phyloP scores from a whole-genome alignment of 352 stramenopile genomes.

The Globisporangium camurandrum region DNA sequence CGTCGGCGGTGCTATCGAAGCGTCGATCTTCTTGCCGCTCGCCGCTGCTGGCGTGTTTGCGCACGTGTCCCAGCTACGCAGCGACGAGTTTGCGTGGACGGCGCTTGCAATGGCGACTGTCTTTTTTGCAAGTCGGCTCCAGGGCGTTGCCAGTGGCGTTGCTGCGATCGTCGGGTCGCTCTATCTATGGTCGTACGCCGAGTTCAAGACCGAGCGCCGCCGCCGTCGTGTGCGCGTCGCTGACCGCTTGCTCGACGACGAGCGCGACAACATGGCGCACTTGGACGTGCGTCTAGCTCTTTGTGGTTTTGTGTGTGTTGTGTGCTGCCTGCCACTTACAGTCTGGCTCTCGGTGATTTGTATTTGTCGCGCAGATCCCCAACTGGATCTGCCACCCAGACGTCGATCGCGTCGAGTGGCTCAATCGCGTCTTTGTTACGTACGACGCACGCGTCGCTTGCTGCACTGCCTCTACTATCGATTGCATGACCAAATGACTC shows the following conservation, averaged over 20 bases:
- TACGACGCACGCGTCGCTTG: conserved; percentile 7
- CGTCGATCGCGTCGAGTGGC: conserved; percentile 67
- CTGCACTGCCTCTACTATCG: background rate
- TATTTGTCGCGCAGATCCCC: conserved; percentile 19
- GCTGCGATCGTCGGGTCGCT: conserved; percentile 23
- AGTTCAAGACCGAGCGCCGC: conserved; percentile 33
- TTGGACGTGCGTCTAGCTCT: conserved; percentile 16
- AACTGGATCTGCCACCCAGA: conserved; percentile 55
- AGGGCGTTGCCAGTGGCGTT: conserved; percentile 40
- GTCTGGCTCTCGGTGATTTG: too few relatives aligned
- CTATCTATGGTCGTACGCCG: conserved; percentile 52
- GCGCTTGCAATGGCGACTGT: conserved; percentile 24
- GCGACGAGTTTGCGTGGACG: conserved; percentile 22
- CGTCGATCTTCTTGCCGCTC: conserved; percentile 59
- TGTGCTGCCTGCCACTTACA: background rate
- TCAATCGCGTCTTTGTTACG: conserved; percentile 64
- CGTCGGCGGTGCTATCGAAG: conserved; percentile 19
- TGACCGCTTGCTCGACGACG: conserved; percentile 16
- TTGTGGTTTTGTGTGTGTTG: background rate
- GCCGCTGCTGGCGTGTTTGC: conserved; percentile 33
- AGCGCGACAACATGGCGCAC: conserved; percentile 23
- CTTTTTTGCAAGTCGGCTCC: conserved; percentile 24
- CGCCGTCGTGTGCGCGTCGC: conserved; percentile 15
- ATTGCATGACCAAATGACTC: background rate
- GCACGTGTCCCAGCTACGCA: conserved; percentile 20